These are phyloP conservation scores for Eucalyptus dawsonii DNA, from an alignment of 345 rosid species.

Conservation along the genomic window DNA sequence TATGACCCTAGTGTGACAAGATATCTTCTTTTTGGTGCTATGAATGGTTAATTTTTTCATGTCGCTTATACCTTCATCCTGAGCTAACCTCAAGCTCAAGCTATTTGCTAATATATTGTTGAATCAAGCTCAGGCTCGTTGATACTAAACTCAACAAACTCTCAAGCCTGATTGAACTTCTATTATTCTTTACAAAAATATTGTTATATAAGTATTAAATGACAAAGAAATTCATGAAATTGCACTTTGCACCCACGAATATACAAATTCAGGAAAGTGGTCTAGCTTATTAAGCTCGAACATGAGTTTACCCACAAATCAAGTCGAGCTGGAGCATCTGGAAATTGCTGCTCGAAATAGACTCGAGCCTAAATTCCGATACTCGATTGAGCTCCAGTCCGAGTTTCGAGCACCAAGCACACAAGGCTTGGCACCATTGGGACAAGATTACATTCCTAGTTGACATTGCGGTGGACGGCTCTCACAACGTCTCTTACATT, in stretches of 20 bases:
- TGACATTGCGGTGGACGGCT: background rate
- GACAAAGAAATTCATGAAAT: background rate
- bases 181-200: background rate
- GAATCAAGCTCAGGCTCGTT: background rate
- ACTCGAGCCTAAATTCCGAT: background rate
- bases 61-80: background rate
- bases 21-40: background rate
- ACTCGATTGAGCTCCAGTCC: background rate
- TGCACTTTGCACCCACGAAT: background rate
- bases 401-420: background rate
- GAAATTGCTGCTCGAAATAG: background rate
- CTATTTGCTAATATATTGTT: no score
- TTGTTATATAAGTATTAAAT: background rate
- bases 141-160: background rate
- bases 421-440: background rate
- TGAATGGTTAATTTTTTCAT: background rate
- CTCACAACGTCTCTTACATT: background rate
- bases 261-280: background rate
- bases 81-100: background rate
- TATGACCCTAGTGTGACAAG: background rate
- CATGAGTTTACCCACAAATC: background rate
- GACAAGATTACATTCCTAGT: background rate
- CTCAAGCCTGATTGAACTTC: rapidly evolving
- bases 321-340: background rate
- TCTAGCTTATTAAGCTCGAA: background rate